These are phyloP conservation scores for Simmondsia chinensis DNA, from an alignment of 148 eudicot genomes.

Conservation along the genomic window DNA sequence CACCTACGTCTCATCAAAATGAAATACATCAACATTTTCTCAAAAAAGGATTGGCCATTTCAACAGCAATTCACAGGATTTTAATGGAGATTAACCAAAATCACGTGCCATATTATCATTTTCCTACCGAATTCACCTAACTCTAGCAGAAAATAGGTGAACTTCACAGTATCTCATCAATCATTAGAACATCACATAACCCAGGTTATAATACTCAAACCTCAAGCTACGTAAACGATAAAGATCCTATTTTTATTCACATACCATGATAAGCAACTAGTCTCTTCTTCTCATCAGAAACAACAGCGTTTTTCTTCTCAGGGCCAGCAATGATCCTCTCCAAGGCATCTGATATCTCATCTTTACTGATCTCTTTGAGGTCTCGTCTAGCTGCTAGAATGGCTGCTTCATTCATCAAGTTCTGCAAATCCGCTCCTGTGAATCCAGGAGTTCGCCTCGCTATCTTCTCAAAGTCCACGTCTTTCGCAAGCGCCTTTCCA, in stretches of 20 bases:
- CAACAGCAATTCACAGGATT: no score
- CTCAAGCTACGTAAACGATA: no score
- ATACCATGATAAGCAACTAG: constrained; percentile 95
- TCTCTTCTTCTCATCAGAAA: constrained; percentile 95
- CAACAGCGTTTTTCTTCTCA: constrained; percentile 99
- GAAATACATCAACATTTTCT: no score
- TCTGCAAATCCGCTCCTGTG: constrained; percentile 97
- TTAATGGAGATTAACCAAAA: no score
- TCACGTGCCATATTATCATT: no score
- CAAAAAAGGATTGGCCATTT: no score
- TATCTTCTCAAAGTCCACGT: constrained; percentile 91
- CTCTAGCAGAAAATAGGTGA: no score
- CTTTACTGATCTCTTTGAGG: constrained; percentile 98
- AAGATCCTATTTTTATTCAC: neutral
- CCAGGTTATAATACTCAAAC: no score
- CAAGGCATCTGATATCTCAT: constrained; percentile 92
- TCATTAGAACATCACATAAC: no score
- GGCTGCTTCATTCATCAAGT: constrained; percentile 98
- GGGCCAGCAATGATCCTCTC: constrained; percentile 99
- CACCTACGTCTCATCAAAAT: no score
- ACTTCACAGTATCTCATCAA: no score
- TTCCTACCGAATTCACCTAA: no score
- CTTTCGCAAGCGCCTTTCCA: constrained; percentile 97
- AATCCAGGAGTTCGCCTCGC: constrained; percentile 98
- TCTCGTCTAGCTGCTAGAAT: constrained; percentile 97